These are phyloP conservation scores for Batkoa obscura DNA, from an alignment of 371 early-diverging fungal species.

Conservation along the genomic window DNA sequence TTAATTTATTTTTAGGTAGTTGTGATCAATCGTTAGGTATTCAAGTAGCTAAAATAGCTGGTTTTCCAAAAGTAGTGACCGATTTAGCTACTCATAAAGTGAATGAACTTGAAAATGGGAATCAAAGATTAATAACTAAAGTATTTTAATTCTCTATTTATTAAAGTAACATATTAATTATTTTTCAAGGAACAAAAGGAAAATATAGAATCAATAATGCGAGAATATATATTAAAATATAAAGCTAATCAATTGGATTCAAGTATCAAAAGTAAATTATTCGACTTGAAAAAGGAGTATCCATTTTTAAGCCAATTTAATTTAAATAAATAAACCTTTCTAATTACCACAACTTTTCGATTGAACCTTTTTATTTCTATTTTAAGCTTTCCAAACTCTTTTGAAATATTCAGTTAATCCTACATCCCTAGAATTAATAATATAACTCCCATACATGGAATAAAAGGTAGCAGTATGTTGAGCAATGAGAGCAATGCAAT, in stretches of 20 bases:
- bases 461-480: neutral
- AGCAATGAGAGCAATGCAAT: conserved; percentile 11
- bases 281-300: no score
- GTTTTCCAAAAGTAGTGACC: conserved; percentile 78
- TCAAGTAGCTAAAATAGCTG: conserved; percentile 90
- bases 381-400: neutral
- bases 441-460: neutral
- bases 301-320: no score
- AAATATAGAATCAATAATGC: no score
- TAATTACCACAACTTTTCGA: no score
- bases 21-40: conserved; percentile 98
- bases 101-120: neutral
- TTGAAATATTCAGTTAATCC: neutral
- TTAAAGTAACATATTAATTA: no score
- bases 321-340: no score
- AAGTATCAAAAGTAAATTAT: no score
- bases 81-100: conserved; percentile 10
- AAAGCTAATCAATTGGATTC: no score
- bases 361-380: no score
- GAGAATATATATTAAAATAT: no score
- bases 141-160: no score
- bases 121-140: neutral
- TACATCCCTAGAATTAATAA: neutral
- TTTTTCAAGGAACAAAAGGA: no score
- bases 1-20: conserved; percentile 12